Percentiles rank a stretch among this genome's conserved stretches.
phyloP scores from a whole-genome alignment of 805 yeast species.

The Priceomyces carsonii region DNA sequence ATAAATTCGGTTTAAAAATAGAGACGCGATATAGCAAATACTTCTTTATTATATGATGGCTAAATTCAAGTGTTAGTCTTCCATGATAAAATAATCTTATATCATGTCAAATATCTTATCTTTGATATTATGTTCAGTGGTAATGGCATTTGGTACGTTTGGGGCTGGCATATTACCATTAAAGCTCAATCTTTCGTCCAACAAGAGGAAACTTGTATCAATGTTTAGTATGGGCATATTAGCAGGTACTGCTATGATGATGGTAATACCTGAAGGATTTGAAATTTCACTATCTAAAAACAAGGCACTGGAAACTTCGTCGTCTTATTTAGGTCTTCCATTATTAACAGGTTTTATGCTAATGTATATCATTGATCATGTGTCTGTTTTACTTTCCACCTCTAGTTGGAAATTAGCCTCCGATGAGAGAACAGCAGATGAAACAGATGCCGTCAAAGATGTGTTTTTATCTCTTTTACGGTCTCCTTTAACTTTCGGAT shows the following conservation, averaged over 20 bases:
- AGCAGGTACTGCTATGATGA: constrained; percentile 56
- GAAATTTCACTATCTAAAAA: constrained; percentile 27
- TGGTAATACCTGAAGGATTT: constrained; percentile 69
- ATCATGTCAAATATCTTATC: too few species aligned
- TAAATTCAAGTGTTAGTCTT: too few species aligned
- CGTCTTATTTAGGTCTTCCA: constrained; percentile 47
- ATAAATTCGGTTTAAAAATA: too few species aligned
- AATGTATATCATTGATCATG: constrained; percentile 53
- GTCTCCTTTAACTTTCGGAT: constrained; percentile 58
- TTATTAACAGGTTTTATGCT: constrained; percentile 54
- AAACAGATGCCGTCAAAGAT: constrained; percentile 3
- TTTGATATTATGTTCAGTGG: too few species aligned
- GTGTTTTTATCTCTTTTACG: constrained; percentile 27
- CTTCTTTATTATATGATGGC: too few species aligned
- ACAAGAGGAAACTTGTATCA: constrained; percentile 38
- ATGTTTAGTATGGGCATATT: constrained; percentile 60
- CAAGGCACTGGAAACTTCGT: constrained; percentile 19
- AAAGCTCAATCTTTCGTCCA: constrained; percentile 9
- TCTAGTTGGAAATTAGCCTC: constrained; percentile 2
- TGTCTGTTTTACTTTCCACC: constrained; percentile 11
- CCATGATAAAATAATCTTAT: too few species aligned
- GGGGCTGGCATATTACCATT: constrained; percentile 19
- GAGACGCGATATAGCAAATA: too few species aligned
- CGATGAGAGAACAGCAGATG: not conserved
- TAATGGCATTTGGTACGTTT: constrained; percentile 21